A percentile compares a stretch with the other conserved stretches of the same genome.
Conservation (phyloP, 2,329 filamentous ascomycete genomes). For the Phialemoniopsis sp. region DNA sequence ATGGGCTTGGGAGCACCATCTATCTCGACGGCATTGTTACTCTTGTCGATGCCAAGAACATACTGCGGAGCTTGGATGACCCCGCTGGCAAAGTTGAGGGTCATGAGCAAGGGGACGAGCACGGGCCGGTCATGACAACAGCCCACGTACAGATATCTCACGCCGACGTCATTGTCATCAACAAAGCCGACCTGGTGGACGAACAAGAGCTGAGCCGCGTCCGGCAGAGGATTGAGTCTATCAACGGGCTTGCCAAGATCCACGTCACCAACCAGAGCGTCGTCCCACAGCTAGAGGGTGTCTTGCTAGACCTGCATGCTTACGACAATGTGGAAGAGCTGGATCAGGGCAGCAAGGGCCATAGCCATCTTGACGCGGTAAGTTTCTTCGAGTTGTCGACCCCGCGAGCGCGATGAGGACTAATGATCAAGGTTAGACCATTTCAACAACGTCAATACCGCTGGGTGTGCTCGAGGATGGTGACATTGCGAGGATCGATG, state of each 20-base stretch:
- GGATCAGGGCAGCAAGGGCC: constrained; percentile 70
- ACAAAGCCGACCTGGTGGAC: constrained; percentile 85
- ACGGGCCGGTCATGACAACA: constrained; percentile 75
- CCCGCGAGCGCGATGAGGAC: too few species aligned
- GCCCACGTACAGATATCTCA: constrained; percentile 97
- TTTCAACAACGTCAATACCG: constrained; percentile 74
- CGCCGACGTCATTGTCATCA: constrained; percentile 90
- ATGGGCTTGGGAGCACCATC: constrained; percentile 89
- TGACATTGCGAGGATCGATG: constrained; percentile 64
- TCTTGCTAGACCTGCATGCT: constrained; percentile 85
- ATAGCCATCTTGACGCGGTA: constrained; percentile 88
- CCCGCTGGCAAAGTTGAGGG: constrained; percentile 49
- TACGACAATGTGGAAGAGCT: constrained; percentile 79
- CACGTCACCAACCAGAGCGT: constrained; percentile 76
- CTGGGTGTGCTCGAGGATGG: constrained; percentile 54
- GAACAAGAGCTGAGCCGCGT: constrained; percentile 66
- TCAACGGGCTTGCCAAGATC: constrained; percentile 85
- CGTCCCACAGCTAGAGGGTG: constrained; percentile 78
- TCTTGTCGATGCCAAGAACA: constrained; percentile 91
- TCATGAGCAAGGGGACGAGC: constrained; percentile 45
- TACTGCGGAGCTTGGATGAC: constrained; percentile 77
- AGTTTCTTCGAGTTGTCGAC: too few species aligned
- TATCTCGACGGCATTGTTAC: constrained; percentile 97
- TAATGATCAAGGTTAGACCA: too few species aligned
- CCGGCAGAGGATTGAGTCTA: constrained; percentile 68